Conservation (phyloP, 805 yeast species). For the Metschnikowia sp. region DNA sequence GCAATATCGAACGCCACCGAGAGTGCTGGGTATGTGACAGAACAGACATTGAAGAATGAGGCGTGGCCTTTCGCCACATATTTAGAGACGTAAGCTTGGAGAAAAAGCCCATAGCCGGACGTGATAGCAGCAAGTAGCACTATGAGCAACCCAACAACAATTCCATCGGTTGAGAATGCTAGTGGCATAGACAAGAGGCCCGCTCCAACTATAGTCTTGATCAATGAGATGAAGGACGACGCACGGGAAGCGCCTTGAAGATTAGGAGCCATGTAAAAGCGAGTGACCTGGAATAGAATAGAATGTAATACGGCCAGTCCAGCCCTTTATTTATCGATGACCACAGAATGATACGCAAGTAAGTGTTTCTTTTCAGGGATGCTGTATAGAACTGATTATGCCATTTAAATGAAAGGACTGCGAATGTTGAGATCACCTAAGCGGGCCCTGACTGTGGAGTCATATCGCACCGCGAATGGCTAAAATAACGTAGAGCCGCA, state of each 20-base stretch:
- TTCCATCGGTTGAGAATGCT: slow-evolving; percentile 66
- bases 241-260: slow-evolving; percentile 43
- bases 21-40: slow-evolving; percentile 61
- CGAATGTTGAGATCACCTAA: too few relatives aligned
- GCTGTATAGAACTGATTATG: too few relatives aligned
- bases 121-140: slow-evolving; percentile 62
- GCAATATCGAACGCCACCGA: slow-evolving; percentile 68
- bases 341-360: too few relatives aligned
- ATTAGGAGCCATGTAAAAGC: background rate
- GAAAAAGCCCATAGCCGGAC: slow-evolving; percentile 63
- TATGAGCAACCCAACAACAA: slow-evolving; percentile 52
- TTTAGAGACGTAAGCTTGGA: slow-evolving; percentile 58
- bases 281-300: too few relatives aligned
- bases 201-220: slow-evolving; percentile 78
- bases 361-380: too few relatives aligned
- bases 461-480: too few relatives aligned
- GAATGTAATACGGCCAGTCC: too few relatives aligned
- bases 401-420: too few relatives aligned
- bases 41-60: slow-evolving; percentile 66
- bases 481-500: too few relatives aligned
- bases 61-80: slow-evolving; percentile 57
- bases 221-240: slow-evolving; percentile 62
- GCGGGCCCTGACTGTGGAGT: too few relatives aligned
- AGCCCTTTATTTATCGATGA: too few relatives aligned
- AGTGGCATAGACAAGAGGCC: slow-evolving; percentile 74